Base-by-base conservation (phyloP, 345 rosid genomes). In the Rhodamnia argentea region DNA sequence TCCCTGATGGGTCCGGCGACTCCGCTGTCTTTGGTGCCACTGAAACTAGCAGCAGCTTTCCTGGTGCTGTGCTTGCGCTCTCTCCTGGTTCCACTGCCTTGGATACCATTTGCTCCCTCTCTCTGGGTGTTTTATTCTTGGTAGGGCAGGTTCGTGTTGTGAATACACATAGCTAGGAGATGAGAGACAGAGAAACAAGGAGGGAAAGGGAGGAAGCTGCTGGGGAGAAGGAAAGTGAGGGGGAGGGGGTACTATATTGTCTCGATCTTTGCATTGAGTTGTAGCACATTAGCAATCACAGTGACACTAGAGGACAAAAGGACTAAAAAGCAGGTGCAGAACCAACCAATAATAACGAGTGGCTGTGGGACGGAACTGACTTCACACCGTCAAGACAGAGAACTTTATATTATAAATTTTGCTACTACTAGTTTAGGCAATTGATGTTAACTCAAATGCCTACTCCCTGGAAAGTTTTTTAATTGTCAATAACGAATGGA, bases 1-100 rank as follows among this genome's bases (percentile, higher is more conserved):
- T 92, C 58, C 91, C 91, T 85, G 96, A 90, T 82, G 89, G 91
- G 64, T 92, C 91, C 57, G 98, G 96, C 5, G 95, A 94, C 81
- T 87, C 84, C n/a, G 86, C 86, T 16, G 2, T 83, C 70, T 55
- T 53, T 56, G 59, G 85, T 7, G 62, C 40, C 53, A 37, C 53
- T 52, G 84, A 20, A 52, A 29, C 55, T 50, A 1, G 40, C 85
- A 22, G 7, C 74, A 54, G 47, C 64, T 20, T 47, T 27, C 60
- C 56, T 53, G 40, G 59, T 37, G 74, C 20, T 82, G 56, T 82
- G 56, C 55, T 14, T 27, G 26, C 32, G 29, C 40, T 29, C 29
- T 82, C 27, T 29, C 53, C 40, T 82, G 57, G 53, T 8, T 51
- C 84, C 56, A 9, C 56, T 18, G 20, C 76, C 76, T 64, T 32